phyloP scores from a whole-genome alignment of 2,329 filamentous ascomycete species.

The Trichoderma brevicompactum region DNA sequence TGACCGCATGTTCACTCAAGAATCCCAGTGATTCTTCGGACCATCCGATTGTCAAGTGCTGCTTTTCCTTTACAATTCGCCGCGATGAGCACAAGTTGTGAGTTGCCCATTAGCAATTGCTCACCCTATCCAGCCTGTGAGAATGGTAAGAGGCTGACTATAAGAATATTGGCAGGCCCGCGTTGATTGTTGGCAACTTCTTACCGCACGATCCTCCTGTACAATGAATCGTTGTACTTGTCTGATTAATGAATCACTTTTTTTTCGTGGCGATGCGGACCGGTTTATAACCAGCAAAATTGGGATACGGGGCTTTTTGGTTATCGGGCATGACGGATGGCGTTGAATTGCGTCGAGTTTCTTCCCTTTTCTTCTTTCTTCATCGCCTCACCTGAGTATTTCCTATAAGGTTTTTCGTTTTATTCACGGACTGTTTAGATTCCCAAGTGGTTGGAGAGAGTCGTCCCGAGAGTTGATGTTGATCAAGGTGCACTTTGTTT shows the following conservation, averaged over 20 bases:
- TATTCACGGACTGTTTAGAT: neutral
- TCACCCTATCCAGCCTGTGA: neutral
- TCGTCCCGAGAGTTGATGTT: neutral
- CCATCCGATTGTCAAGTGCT: slow-evolving; percentile 81
- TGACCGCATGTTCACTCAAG: slow-evolving; percentile 91
- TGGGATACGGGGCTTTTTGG: neutral
- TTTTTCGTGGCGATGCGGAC: neutral
- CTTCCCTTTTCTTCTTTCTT: slow-evolving; percentile 7
- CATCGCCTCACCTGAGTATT: neutral
- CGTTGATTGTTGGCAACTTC: slow-evolving; percentile 95
- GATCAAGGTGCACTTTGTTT: neutral
- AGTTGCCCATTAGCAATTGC: slow-evolving; percentile 45
- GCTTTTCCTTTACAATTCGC: slow-evolving; percentile 96
- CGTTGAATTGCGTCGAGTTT: slow-evolving; percentile 10
- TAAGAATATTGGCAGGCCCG: slow-evolving; percentile 64
- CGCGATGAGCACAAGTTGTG: slow-evolving; percentile 96
- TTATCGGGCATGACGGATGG: slow-evolving; percentile 8
- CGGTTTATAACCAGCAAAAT: neutral
- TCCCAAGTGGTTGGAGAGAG: neutral
- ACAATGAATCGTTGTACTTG: neutral
- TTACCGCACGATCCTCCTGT: slow-evolving; percentile 74
- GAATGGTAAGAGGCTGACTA: slow-evolving; percentile 6
- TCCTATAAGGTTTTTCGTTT: neutral
- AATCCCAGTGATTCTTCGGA: slow-evolving; percentile 72
- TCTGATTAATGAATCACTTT: neutral